Evolutionary conservation across 2,329 filamentous ascomycete genomes (phyloP), one percentile per base, ranked within the genome.

Genomic region (Sclerotinia borealis): DNA sequence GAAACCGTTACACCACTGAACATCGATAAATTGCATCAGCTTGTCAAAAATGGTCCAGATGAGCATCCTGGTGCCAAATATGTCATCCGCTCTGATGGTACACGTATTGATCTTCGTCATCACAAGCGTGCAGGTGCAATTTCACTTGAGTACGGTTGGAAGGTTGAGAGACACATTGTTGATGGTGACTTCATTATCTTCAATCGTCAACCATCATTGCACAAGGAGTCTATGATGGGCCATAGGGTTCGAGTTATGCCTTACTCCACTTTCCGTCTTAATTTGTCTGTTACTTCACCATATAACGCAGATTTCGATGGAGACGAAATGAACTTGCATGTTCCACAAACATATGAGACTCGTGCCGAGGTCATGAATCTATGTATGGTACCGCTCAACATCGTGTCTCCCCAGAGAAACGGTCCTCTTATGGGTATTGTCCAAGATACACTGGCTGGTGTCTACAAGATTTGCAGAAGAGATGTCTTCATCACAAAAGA

Each of bases 191-290:
- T 92, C 69, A 98, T 99, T 78, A 93, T 99, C 74, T 99, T 99
- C 86, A 99, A 99, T 77, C 95, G 95, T 83, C 95, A 99, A 75
- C 95, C 95, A 0, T 99, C 95, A 41, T 82, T 99, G 73, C 95
- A 99, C 83, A 99, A 99, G 78, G 95, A 99, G 76, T 99, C 95
- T 65, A 99, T 99, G 95, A 99, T 99, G 96, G 95, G 92, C 77
- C 95, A 99, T 78, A 88, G 92, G 71, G 95, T 99, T 67, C 89
- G 89, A 65, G 95, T 99, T 66, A 98, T 99, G 93, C 95, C 95
- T 3, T 99, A 96, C 77, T 99, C 95, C 7, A 99, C 95, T 1
- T 99, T 99, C 82, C 89, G 95, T 68, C 84, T 99, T 52, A 99
- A 99, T 74, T 78, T 99, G 70, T 99, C 95, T 0, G 95, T 99